A percentile compares a stretch with the other conserved stretches of the same genome.
phyloP scores from a whole-genome alignment of 331 rosid genomes.

The Dryas integrifolia region DNA sequence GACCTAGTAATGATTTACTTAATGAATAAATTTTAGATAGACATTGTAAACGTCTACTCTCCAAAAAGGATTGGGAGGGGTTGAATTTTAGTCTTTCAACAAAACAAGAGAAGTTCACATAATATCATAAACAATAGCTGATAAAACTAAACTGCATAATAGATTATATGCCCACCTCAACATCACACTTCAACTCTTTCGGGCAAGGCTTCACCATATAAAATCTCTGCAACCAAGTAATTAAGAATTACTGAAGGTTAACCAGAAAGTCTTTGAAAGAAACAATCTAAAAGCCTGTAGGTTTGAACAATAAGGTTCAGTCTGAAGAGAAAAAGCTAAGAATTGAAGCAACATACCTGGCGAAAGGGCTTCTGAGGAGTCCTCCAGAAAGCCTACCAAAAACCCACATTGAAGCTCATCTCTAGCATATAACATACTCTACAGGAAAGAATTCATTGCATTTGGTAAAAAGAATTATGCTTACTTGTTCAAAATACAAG shows the following conservation, averaged over 20 bases:
- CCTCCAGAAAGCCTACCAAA: constrained; percentile 93
- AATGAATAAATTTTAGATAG: not conserved
- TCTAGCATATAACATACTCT: not conserved
- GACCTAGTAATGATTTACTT: not conserved
- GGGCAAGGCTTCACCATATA: constrained; percentile 91
- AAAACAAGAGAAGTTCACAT: not conserved
- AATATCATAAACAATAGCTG: not conserved
- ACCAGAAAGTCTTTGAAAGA: not conserved
- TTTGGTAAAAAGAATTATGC: not conserved
- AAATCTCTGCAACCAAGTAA: constrained; percentile 69
- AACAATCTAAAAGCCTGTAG: not conserved
- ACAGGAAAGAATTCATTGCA: not conserved
- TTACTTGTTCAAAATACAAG: constrained; percentile 86
- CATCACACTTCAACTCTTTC: constrained; percentile 96
- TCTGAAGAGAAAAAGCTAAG: not conserved
- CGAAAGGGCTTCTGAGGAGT: constrained; percentile 94
- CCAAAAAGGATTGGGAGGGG: not conserved
- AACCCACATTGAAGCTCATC: not conserved
- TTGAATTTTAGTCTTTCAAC: not conserved
- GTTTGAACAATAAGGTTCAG: not conserved
- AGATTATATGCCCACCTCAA: constrained; percentile 60
- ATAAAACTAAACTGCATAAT: not conserved
- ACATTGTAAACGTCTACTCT: not conserved
- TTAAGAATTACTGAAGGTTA: not conserved
- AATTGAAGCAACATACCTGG: constrained; percentile 50